phyloP scores from a whole-genome alignment of 345 rosid species.

The Litchi chinensis region DNA sequence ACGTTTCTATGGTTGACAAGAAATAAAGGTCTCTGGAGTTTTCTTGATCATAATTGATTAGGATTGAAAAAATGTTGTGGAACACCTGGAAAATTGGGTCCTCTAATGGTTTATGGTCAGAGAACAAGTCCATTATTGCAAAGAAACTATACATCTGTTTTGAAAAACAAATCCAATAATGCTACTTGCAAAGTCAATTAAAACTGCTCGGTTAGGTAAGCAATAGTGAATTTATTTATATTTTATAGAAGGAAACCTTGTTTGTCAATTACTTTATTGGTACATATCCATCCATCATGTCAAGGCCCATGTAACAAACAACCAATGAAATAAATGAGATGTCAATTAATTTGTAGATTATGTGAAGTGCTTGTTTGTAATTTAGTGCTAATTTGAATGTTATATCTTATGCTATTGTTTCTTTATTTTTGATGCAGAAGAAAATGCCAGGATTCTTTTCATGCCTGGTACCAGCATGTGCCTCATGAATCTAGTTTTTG shows the following conservation, averaged over 20 bases:
- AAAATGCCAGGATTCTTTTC: slow-evolving; percentile 63
- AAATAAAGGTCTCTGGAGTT: neutral
- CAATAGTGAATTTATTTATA: neutral
- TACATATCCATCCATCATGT: too few relatives aligned
- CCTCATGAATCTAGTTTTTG: slow-evolving; percentile 32
- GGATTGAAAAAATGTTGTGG: neutral
- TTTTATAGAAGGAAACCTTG: neutral
- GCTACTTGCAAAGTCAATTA: neutral
- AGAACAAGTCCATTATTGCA: neutral
- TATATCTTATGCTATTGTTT: neutral
- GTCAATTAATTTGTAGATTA: too few relatives aligned
- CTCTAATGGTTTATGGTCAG: neutral
- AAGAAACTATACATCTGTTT: neutral
- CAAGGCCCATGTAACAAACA: too few relatives aligned
- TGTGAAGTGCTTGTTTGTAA: too few relatives aligned
- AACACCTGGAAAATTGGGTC: neutral
- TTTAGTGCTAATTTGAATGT: too few relatives aligned
- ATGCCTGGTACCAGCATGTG: slow-evolving; percentile 75
- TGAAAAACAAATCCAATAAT: neutral
- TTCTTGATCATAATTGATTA: too few relatives aligned
- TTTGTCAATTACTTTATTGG: too few relatives aligned
- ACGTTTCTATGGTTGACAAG: neutral
- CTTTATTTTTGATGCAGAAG: slow-evolving; percentile 50
- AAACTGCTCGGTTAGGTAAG: neutral
- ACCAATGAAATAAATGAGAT: too few relatives aligned